Evolutionary conservation across 1,284 basidiomycete species (phyloP), one percentile per base, ranked within the genome.

Genomic region (Cutaneotrichosporon cavernicola): DNA sequence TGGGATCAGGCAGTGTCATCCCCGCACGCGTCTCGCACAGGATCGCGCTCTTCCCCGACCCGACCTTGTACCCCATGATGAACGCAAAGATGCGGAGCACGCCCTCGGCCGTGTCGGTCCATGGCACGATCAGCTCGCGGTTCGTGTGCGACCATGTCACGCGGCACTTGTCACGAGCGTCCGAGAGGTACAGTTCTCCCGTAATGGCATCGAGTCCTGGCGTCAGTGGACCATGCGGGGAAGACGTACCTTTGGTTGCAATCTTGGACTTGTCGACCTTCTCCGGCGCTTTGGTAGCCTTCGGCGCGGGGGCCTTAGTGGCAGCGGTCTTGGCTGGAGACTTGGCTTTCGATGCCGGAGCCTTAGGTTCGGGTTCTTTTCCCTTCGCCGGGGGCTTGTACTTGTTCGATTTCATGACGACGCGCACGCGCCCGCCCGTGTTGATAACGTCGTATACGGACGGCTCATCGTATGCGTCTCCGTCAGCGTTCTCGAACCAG

Each of bases 1-100:
- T 47, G 14, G 46, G 46, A 7, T 47, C 46, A 11, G 9, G 21
- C 46, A 47, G 46, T 16, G 46, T 5, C 46, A 47, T 21, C 21
- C 46, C 46, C 7, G 18, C 14, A 2, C 21, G 14, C 18, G 46
- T 47, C 46, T 47, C 46, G 46, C 46, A 47, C 46, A 6, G 46
- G 46, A 47, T 47, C 21, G 46, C 46, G 46, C 21, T 21, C 46
- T 47, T 47, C 18, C 46, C 46, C 46, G 13, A 18, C 21, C 18
- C 14, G 46, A 47, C 21, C 46, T 47, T 47, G 46, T 47, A 47
- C 14, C 46, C 46, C 46, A 47, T 47, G 13, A 47, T 47, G 46
- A 47, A 47, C 18, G 18, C 46, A 47, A 47, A 47, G 46, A 47
- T 47, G 18, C 46, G 46, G 18, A 47, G 14, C 14, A 47, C 46